Evolutionary conservation across 345 rosid genomes (phyloP), one percentile per base, ranked within the genome.

Genomic region (Murraya koenigii): DNA sequence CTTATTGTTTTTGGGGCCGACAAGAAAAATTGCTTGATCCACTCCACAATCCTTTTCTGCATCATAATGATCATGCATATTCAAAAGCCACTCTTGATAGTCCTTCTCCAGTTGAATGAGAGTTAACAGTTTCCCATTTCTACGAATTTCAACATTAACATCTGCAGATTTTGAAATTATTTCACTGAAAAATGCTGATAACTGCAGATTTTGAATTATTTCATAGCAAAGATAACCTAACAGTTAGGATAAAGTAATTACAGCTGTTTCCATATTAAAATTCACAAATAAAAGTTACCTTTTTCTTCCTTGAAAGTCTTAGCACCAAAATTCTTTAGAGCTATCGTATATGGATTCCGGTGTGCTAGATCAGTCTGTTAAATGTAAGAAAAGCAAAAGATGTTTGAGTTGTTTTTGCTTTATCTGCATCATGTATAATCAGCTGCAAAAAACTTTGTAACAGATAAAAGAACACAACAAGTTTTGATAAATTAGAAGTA

Each of bases 301-400:
- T 85, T 83, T 58, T 81, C 87, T 68, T 85, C 87, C 58, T 85
- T 88, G 6, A 15, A 59, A 33, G 41, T 55, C 82, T 79, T 88
- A 72, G 66, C 63, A 56, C 94, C 90, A 47, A 90, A 85, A 79
- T 83, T 88, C 84, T 77, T 89, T 71, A 93, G 86, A 78, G 93
- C 89, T 66, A 47, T 67, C 8, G 97, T 79, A 56, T 86, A 93
- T 47, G 84, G 84, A 77, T 79, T 89, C 38, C 87, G 87, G 67
- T 80, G 88, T 2, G 93, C 91, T 58, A 93, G 86, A 82, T 89
- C 91, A 10, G 92, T 91, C 97, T 93, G 89, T 66, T 79, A 76
- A 52, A 25, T 20, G 38, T 8, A 22, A 54, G 55, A 32, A 32
- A 23, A 1, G 17, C 14, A 19, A 3, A 44, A 62, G 14, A n/a